These are phyloP conservation scores for Marchantia polymorpha DNA, from an alignment of 225 moss, liverwort and hornwort genomes.

Conservation along the genomic window DNA sequence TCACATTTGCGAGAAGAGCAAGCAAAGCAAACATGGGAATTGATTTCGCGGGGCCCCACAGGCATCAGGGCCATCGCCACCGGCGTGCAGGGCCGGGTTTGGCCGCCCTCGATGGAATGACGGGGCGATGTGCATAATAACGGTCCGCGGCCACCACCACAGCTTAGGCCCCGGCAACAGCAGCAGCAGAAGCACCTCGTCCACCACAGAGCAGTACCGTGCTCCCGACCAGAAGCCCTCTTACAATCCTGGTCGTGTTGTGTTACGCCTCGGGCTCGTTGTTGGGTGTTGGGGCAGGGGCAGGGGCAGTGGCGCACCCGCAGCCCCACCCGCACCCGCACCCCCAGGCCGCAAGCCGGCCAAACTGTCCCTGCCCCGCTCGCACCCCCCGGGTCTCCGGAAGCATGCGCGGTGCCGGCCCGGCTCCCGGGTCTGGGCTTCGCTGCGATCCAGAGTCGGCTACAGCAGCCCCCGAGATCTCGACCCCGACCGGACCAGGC, in stretches of 20 bases:
- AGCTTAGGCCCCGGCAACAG: too few species aligned
- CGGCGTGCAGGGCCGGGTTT: neutral
- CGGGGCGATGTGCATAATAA: neutral
- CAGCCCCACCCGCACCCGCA: neutral
- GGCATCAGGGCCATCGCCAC: too few species aligned
- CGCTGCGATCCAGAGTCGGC: too few species aligned
- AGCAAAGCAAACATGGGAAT: neutral
- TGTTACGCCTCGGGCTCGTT: neutral
- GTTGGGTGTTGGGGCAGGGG: neutral
- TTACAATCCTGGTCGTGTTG: constrained; percentile 8
- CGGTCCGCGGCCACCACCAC: neutral
- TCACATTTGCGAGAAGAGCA: neutral
- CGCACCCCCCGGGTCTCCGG: too few species aligned
- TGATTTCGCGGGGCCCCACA: neutral
- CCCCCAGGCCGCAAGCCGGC: too few species aligned
- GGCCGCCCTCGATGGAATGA: neutral
- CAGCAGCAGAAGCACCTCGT: too few species aligned
- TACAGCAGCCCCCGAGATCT: too few species aligned
- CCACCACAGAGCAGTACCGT: neutral
- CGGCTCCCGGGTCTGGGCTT: too few species aligned
- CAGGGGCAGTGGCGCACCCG: too few species aligned
- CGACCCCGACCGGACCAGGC: too few species aligned
- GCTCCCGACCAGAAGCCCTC: neutral
- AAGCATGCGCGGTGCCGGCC: too few species aligned
- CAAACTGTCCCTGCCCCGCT: too few species aligned